phyloP scores from a whole-genome alignment of 208 protist species.

The Crithidia brevicula region DNA sequence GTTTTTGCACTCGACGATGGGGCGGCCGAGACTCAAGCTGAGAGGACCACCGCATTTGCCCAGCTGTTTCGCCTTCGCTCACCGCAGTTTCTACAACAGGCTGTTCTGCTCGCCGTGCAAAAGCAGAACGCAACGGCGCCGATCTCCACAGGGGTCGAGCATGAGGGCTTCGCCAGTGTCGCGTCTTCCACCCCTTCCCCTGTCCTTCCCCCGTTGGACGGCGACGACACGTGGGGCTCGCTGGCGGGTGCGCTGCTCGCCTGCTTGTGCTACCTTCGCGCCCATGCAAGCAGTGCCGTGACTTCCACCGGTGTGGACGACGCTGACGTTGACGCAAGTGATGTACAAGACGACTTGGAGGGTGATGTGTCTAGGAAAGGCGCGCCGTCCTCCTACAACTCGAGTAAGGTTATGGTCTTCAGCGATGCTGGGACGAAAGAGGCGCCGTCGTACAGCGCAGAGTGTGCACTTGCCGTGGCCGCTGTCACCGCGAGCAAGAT shows the following conservation, averaged over 20 bases:
- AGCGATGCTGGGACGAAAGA: conserved; percentile 39
- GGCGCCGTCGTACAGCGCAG: conserved; percentile 45
- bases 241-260: conserved; percentile 69
- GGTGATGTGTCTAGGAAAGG: too few species aligned
- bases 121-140: conserved; percentile 2
- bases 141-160: conserved; percentile 1
- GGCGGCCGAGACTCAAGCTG: neutral
- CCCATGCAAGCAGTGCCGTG: conserved; percentile 29
- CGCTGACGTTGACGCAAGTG: conserved; percentile 2
- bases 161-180: neutral
- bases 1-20: conserved; percentile 15
- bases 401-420: conserved; percentile 55
- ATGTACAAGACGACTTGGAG: neutral
- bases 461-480: conserved; percentile 72
- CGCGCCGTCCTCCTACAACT: conserved; percentile 3
- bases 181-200: neutral
- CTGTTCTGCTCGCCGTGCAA: conserved; percentile 15
- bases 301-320: neutral
- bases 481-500: conserved; percentile 42
- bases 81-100: conserved; percentile 18
- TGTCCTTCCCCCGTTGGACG: neutral
- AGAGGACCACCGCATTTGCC: conserved; percentile 23
- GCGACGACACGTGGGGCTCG: conserved; percentile 47
- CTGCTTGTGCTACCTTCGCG: conserved; percentile 53
- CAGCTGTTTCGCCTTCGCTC: conserved; percentile 40